Percentiles rank a stretch among this genome's conserved stretches.
phyloP scores from a whole-genome alignment of 2,329 filamentous ascomycete genomes.

The Ceratocystis harringtonii region DNA sequence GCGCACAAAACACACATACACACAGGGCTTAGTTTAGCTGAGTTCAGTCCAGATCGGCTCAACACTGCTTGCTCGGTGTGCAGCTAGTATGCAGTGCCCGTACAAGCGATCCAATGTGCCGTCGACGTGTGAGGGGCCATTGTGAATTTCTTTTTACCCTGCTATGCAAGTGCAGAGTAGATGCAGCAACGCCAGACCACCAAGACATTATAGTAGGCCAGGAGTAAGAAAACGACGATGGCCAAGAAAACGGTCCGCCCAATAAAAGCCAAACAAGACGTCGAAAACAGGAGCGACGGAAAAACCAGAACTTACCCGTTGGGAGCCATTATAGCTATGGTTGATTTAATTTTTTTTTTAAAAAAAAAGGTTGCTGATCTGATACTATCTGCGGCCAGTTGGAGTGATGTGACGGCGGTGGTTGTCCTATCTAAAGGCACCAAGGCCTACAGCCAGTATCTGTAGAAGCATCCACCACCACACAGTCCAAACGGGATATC shows the following conservation, averaged over 20 bases:
- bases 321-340: slow-evolving; percentile 3
- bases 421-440: slow-evolving; percentile 1
- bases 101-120: not conserved
- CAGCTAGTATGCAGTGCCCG: not conserved
- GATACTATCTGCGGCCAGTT: not conserved
- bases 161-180: not conserved
- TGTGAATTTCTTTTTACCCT: not conserved
- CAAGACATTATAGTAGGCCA: not conserved
- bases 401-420: not conserved
- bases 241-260: too few species aligned
- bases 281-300: not conserved
- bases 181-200: not conserved
- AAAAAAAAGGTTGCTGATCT: too few species aligned
- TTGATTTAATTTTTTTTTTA: not conserved
- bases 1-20: not conserved
- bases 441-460: not conserved
- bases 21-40: not conserved
- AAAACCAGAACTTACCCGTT: slow-evolving; percentile 10
- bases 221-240: not conserved
- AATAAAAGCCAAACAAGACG: not conserved
- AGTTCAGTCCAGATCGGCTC: too few species aligned
- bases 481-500: not conserved
- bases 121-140: not conserved
- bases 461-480: slow-evolving; percentile 1
- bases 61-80: not conserved